A percentile compares a stretch with the other conserved stretches of the same genome.
phyloP scores from a whole-genome alignment of 345 rosid species.

The Lenwebbia sp. region DNA sequence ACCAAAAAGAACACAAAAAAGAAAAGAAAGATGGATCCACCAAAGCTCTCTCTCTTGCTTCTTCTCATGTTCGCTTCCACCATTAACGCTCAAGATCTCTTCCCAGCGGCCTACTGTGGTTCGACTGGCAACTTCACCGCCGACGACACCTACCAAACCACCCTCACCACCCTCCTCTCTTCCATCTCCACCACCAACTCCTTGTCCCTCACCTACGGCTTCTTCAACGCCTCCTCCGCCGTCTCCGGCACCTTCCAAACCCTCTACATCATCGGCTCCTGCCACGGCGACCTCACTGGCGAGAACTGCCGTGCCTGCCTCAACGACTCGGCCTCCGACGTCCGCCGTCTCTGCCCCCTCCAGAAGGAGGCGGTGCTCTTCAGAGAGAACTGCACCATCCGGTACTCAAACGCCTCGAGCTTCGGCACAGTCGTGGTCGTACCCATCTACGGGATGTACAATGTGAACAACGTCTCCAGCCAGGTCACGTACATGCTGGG shows the following conservation, averaged over 20 bases:
- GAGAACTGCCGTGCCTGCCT: neutral
- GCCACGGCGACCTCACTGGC: neutral
- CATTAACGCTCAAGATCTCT: neutral
- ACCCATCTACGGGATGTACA: neutral
- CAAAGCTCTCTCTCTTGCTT: neutral
- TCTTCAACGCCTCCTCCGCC: neutral
- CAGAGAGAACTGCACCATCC: neutral
- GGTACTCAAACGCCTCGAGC: neutral
- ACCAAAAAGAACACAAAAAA: neutral
- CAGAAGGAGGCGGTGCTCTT: neutral
- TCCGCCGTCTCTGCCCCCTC: neutral
- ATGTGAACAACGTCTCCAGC: rapidly evolving
- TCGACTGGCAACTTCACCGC: neutral
- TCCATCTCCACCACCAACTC: neutral
- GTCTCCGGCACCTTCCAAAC: neutral
- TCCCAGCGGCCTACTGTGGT: neutral
- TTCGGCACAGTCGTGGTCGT: neutral
- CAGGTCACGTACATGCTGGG: neutral
- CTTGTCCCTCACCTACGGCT: neutral
- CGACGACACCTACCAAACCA: neutral
- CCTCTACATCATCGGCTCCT: neutral
- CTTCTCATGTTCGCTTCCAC: neutral
- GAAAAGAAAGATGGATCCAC: neutral
- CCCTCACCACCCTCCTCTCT: neutral
- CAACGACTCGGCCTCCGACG: neutral